Percentiles rank a stretch among this genome's conserved stretches.
Conservation (phyloP, 2,329 filamentous ascomycete species). For the Fusarium oxysporum region DNA sequence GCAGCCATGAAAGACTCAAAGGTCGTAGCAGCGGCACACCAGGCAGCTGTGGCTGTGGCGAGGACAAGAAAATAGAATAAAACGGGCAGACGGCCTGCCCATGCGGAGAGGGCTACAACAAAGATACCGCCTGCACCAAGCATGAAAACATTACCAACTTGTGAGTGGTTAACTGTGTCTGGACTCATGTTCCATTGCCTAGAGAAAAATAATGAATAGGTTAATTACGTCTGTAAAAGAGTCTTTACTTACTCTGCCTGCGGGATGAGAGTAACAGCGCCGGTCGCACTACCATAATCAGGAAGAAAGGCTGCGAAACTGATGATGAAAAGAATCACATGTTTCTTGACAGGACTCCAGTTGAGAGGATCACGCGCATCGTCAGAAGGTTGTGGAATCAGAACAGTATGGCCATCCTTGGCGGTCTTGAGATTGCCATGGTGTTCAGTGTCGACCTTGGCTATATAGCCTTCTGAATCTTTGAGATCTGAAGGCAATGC, state of each 20-base stretch:
- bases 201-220: too few relatives aligned
- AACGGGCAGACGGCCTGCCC: not conserved
- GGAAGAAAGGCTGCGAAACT: not conserved
- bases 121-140: not conserved
- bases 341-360: not conserved
- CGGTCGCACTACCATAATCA: not conserved
- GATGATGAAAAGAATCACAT: not conserved
- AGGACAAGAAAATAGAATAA: not conserved
- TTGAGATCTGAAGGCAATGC: not conserved
- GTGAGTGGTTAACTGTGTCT: not conserved
- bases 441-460: not conserved
- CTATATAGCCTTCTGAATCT: not conserved
- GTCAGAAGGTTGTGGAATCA: not conserved
- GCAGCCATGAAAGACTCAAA: not conserved
- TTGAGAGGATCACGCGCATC: not conserved
- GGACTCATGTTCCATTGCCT: not conserved
- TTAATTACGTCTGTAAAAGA: too few relatives aligned
- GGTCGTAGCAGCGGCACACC: not conserved
- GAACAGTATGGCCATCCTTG: not conserved
- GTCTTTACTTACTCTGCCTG: not conserved
- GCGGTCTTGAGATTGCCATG: not conserved
- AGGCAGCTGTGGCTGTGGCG: accelerated
- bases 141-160: not conserved
- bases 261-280: not conserved
- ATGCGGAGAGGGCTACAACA: not conserved